Evolutionary conservation across 495 filamentous ascomycete species (phyloP), one percentile per base, ranked within the genome.

Genomic region (Astrothelium macrocarpum): DNA sequence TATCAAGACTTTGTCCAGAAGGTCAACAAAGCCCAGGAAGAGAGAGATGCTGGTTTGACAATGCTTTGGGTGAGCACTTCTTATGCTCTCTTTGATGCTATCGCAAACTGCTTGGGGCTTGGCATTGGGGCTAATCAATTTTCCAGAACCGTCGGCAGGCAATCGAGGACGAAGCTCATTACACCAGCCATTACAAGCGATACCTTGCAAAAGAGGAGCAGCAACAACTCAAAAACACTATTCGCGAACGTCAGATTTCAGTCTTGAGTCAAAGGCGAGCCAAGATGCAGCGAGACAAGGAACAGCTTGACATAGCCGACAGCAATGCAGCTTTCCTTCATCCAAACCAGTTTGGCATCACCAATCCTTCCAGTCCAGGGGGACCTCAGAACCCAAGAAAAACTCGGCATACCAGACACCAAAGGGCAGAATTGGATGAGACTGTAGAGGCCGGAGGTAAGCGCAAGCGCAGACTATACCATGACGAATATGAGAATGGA

Each of bases 261-360:
- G 83, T 78, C 20, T 83, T 97, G 59, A 86, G 82, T 16, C 79
- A 83, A 34, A 93, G 92, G 71, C 88, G 89, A 60, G 80, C 82
- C 59, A 82, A 88, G 49, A 77, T 98, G 43, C 83, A 87, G 69
- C 86, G 87, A 64, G 94, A 98, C 68, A 97, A 95, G 71, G 95
- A 97, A 66, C 76, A 85, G 71, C 73, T 95, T 39, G 94, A 97
- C 66, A 89, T 97, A 39, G 83, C 87, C 16, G 95, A 97, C 69
- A 87, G 84, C 64, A 95, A 89, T 67, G 90, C 94, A 14, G 82
- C 95, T 4, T 85, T 96, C 32, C 82, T 96, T 7, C 90, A 97
- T 69, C 92, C 95, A 16, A 93, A 87, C 66, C 94, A 98, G 71
- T 97, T 91, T 75, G 88, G 87, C 73, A 84, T 96, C 64, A 68